A percentile compares a stretch with the other conserved stretches of the same genome.
Conservation (phyloP, 2,329 filamentous ascomycete genomes). For the Penicillium frequentans region DNA sequence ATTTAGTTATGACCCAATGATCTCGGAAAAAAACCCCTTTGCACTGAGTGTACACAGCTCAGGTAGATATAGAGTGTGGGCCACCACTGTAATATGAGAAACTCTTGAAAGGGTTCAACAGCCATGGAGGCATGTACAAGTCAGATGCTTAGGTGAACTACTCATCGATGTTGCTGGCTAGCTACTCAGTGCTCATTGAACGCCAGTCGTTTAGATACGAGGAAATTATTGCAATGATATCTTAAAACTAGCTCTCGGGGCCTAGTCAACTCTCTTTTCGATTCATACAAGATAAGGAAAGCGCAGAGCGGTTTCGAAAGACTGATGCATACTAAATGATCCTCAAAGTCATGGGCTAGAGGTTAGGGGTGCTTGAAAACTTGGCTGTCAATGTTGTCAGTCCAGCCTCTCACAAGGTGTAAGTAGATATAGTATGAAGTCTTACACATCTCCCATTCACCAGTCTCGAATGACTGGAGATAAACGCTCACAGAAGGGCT, state of each 20-base stretch:
- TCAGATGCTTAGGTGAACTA: background rate
- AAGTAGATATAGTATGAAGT: background rate
- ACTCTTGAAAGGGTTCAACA: background rate
- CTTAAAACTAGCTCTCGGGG: too few species aligned
- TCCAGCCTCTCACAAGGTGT: too few species aligned
- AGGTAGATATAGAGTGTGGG: background rate
- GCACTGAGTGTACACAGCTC: background rate
- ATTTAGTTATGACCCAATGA: background rate
- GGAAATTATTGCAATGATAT: too few species aligned
- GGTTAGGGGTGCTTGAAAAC: background rate
- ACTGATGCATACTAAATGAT: too few species aligned
- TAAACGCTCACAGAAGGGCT: background rate
- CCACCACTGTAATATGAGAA: background rate
- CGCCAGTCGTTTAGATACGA: too few species aligned
- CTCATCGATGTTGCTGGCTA: too few species aligned
- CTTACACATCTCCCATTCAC: slow-evolving; percentile 1
- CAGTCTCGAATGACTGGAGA: background rate
- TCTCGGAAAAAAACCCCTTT: background rate
- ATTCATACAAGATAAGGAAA: too few species aligned
- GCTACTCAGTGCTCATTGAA: too few species aligned
- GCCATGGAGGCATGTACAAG: background rate
- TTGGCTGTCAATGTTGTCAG: background rate
- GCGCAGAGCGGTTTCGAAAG: too few species aligned
- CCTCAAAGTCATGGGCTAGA: background rate
- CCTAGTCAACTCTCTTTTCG: too few species aligned